Conservation (phyloP, 164 flowering plant species). For the Euptelea pleiosperma region DNA sequence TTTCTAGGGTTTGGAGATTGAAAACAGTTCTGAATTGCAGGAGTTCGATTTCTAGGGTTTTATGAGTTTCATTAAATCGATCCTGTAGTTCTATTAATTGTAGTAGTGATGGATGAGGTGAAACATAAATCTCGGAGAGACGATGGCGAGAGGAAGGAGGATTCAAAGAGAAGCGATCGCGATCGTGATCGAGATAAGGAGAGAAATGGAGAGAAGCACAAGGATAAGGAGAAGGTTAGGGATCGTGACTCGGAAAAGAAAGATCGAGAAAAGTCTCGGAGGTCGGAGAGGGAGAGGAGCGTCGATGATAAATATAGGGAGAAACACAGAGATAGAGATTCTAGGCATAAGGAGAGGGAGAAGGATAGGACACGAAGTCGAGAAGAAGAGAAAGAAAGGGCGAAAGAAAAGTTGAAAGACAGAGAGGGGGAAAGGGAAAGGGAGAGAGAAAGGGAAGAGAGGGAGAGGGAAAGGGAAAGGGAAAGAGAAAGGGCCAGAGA, state of each 20-base stretch:
- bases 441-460: conserved; percentile 26
- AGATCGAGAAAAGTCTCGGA: conserved; percentile 24
- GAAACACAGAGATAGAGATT: conserved; percentile 28
- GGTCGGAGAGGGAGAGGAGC: conserved; percentile 31
- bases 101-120: conserved; percentile 42
- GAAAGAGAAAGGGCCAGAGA: conserved; percentile 23
- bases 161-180: conserved; percentile 40
- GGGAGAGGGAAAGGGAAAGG: conserved; percentile 27
- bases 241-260: conserved; percentile 26
- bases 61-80: neutral
- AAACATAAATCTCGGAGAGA: conserved; percentile 56
- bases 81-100: neutral
- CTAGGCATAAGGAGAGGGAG: conserved; percentile 33
- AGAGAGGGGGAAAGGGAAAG: conserved; percentile 21
- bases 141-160: conserved; percentile 38
- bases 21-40: neutral
- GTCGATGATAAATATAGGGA: conserved; percentile 32
- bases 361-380: conserved; percentile 16
- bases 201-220: conserved; percentile 31
- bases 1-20: neutral
- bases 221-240: conserved; percentile 25
- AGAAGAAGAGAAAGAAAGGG: conserved; percentile 27
- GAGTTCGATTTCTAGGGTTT: neutral
- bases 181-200: conserved; percentile 32
- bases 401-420: conserved; percentile 20